phyloP scores from a whole-genome alignment of 208 protist species.

The Trypanosoma grayi region DNA sequence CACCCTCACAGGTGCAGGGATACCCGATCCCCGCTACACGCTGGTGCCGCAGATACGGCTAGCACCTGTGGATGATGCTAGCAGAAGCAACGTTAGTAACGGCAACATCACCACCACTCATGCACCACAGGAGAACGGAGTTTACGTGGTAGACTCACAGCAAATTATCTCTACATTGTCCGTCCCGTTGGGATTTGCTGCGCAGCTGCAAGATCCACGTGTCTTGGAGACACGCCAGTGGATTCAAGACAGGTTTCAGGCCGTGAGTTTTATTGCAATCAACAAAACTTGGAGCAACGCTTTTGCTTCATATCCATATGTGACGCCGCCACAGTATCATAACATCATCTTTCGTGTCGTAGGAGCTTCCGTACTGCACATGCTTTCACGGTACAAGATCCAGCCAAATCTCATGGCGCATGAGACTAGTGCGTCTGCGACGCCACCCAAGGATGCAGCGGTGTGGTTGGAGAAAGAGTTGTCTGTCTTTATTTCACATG shows the following conservation, averaged over 20 bases:
- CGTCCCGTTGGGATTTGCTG: constrained; percentile 44
- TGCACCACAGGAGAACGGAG: constrained; percentile 7
- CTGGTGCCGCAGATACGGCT: constrained; percentile 76
- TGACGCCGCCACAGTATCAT: constrained; percentile 52
- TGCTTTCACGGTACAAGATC: constrained; percentile 60
- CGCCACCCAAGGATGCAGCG: constrained; percentile 8
- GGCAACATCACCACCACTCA: no score
- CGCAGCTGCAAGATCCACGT: constrained; percentile 44
- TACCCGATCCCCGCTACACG: constrained; percentile 62
- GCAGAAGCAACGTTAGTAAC: no score
- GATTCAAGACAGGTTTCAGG: constrained; percentile 70
- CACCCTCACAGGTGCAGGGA: constrained; percentile 55
- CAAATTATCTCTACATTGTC: constrained; percentile 50
- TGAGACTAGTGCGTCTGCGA: neutral
- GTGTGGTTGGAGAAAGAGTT: constrained; percentile 56
- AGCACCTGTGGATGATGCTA: constrained; percentile 16
- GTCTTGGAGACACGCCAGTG: constrained; percentile 53
- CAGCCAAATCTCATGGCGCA: constrained; percentile 22
- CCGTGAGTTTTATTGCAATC: constrained; percentile 60
- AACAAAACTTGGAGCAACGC: constrained; percentile 66
- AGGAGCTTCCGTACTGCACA: constrained; percentile 48
- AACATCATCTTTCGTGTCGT: constrained; percentile 56
- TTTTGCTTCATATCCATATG: constrained; percentile 49
- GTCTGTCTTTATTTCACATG: constrained; percentile 32
- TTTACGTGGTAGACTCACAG: constrained; percentile 65